Evolutionary conservation across 208 protist genomes (phyloP), one percentile per base, ranked within the genome.

Genomic region (Crithidia fasciculata): DNA sequence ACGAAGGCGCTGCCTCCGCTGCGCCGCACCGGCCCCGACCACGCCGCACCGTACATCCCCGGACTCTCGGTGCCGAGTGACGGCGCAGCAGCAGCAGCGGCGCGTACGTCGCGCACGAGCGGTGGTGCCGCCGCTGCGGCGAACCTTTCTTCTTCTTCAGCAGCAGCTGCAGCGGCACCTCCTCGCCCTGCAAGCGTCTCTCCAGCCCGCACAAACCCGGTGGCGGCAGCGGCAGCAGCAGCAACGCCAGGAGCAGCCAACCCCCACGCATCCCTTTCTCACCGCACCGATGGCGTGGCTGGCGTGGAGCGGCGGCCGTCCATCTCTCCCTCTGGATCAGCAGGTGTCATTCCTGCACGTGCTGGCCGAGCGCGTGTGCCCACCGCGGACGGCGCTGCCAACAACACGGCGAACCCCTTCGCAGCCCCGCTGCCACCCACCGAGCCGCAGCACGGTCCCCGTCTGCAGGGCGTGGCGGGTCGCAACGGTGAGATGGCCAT

Each of bases 401-500:
- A 18, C 5, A 19, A 19, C 60, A n/a, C 61, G 28, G 4, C 57
- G 0, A 60, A 65, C 12, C 67, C 56, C 3, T 84, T 90, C 36
- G 71, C 79, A 5, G 84, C 83, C 8, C 84, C 86, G 36, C 72
- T 91, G 36, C 86, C 86, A 3, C 78, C 85, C 8, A 74, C 75
- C 10, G 84, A 87, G 65, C 83, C 86, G 50, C 66, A 60, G 45
- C 72, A 84, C 57, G 88, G 79, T 19, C 82, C 87, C 9, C 78
- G 80, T 12, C 55, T 92, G 50, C 74, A 85, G 62, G 87, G 87
- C 39, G 78, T 85, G 55, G 76, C 88, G 15, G 88, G 83, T 37
- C 83, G 79, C 12, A 65, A 75, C 43, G 90, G 89, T 18, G 87
- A 93, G 70, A 84, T 89, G 70, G 80, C 82, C 50, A 93, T 94